Evolutionary conservation across 2,329 filamentous ascomycete genomes (phyloP).

Genomic region (Paecilomyces sp.): DNA sequence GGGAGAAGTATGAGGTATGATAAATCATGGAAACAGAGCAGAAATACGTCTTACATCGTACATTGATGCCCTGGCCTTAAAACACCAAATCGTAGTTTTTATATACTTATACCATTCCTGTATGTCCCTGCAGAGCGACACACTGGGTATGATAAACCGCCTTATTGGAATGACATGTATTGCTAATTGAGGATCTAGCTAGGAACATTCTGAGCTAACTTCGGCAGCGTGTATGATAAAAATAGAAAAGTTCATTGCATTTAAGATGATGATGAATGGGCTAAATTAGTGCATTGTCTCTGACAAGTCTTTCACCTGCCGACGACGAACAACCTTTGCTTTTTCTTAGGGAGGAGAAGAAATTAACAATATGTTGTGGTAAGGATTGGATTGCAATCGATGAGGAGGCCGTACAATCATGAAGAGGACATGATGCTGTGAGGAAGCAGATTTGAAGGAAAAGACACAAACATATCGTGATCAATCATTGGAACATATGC

Average conservation of each 20-base stretch:
- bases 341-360: background rate
- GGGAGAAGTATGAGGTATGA: no score
- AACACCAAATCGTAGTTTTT: no score
- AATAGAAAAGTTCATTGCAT: background rate
- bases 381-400: background rate
- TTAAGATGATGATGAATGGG: background rate
- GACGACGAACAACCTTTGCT: background rate
- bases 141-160: background rate
- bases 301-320: background rate
- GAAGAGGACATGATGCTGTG: background rate
- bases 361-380: background rate
- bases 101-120: no score
- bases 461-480: background rate
- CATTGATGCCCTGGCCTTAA: no score
- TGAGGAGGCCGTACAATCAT: background rate
- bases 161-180: background rate
- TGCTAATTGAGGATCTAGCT: background rate
- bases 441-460: background rate
- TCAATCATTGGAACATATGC: background rate
- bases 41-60: no score
- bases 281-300: background rate
- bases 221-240: background rate
- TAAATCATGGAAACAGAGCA: no score
- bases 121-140: no score
- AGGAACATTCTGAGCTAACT: background rate